These are phyloP conservation scores for Chrysoporthe puriensis DNA, from an alignment of 2,329 filamentous ascomycete species.

Conservation along the genomic window DNA sequence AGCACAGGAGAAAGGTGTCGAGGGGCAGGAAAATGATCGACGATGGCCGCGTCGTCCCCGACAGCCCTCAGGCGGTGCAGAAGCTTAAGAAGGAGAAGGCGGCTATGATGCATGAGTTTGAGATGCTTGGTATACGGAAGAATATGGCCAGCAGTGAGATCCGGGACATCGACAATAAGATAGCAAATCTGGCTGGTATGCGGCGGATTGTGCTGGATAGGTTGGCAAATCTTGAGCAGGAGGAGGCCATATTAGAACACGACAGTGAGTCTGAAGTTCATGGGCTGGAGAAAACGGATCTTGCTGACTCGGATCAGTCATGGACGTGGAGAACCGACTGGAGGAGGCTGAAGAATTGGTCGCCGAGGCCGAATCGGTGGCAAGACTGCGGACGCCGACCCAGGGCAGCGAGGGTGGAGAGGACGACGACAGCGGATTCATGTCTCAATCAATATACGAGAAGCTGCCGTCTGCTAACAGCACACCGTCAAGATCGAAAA, in stretches of 20 bases:
- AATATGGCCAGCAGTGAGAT: slow-evolving; percentile 98
- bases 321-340: slow-evolving; percentile 64
- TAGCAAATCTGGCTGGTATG: slow-evolving; percentile 91
- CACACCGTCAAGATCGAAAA: slow-evolving; percentile 55
- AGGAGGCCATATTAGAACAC: slow-evolving; percentile 87
- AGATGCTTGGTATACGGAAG: slow-evolving; percentile 90
- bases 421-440: slow-evolving; percentile 69
- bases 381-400: slow-evolving; percentile 50
- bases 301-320: slow-evolving; percentile 52
- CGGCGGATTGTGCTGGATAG: slow-evolving; percentile 88
- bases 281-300: background rate
- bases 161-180: slow-evolving; percentile 94
- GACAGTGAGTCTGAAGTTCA: slow-evolving; percentile 63
- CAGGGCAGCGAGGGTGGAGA: slow-evolving; percentile 50
- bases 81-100: slow-evolving; percentile 81
- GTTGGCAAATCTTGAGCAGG: slow-evolving; percentile 83
- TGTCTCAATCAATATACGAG: slow-evolving; percentile 97
- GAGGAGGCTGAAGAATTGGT: slow-evolving; percentile 64
- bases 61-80: slow-evolving; percentile 68
- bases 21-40: slow-evolving; percentile 77
- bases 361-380: slow-evolving; percentile 62
- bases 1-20: slow-evolving; percentile 71
- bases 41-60: slow-evolving; percentile 58
- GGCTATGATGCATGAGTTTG: slow-evolving; percentile 79
- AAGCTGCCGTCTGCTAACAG: slow-evolving; percentile 70